Percentiles rank a stretch among this genome's conserved stretches.
These are phyloP conservation scores for Fusarium hainanense DNA, from an alignment of 2,329 filamentous ascomycete species.

Conservation along the genomic window DNA sequence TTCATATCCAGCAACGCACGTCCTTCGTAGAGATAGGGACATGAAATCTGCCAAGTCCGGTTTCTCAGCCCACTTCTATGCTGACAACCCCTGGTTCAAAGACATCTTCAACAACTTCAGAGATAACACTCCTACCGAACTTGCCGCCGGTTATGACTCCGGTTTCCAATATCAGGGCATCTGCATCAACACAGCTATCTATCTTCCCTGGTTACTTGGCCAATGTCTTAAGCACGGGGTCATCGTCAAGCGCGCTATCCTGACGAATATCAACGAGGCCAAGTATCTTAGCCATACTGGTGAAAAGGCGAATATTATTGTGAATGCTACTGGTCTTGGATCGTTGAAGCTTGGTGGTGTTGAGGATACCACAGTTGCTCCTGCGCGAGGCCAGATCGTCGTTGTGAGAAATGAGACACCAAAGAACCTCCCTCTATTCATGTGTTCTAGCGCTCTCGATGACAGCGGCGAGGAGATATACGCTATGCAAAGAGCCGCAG, in stretches of 20 bases:
- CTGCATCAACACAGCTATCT: conserved; percentile 90
- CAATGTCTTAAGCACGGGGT: conserved; percentile 83
- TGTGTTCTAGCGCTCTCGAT: conserved; percentile 78
- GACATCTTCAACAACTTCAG: conserved; percentile 77
- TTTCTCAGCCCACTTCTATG: conserved; percentile 47
- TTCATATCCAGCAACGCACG: conserved; percentile 55
- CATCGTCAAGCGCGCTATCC: conserved; percentile 69
- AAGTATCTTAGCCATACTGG: conserved; percentile 62
- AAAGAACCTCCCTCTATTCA: conserved; percentile 75
- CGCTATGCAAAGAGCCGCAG: conserved; percentile 81
- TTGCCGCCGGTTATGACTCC: conserved; percentile 74
- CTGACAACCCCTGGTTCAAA: conserved; percentile 78
- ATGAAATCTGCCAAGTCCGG: conserved; percentile 54
- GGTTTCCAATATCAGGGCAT: conserved; percentile 83
- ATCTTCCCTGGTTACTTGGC: conserved; percentile 85
- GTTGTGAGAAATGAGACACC: conserved; percentile 74
- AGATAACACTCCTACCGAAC: conserved; percentile 65
- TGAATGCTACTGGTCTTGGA: conserved; percentile 88
- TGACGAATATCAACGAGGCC: conserved; percentile 79
- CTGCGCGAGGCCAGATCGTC: conserved; percentile 85
- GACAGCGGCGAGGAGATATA: conserved; percentile 79
- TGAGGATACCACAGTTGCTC: conserved; percentile 75
- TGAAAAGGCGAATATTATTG: conserved; percentile 70
- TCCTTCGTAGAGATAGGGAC: conserved; percentile 72
- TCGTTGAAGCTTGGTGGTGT: conserved; percentile 84